A percentile compares a stretch with the other conserved stretches of the same genome.
Evolutionary conservation across 2,329 filamentous ascomycete genomes (phyloP).

Genomic region (Endocalyx cinctus): DNA sequence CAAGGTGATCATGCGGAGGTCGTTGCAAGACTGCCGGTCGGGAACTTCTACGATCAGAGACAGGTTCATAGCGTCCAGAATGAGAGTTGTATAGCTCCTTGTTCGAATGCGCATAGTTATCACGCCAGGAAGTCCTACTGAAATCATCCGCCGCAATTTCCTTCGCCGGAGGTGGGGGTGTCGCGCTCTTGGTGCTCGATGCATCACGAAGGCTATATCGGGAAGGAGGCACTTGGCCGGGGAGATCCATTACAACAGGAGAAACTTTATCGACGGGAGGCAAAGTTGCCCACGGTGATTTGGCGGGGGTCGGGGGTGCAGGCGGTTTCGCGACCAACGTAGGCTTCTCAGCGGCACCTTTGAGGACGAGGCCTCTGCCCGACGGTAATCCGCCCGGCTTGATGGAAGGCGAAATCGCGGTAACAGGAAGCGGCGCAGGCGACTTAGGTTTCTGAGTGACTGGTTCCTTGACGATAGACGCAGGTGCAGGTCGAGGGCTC

Average conservation of each 20-base stretch:
- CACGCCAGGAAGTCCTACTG: slow-evolving; percentile 75
- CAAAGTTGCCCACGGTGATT: slow-evolving; percentile 86
- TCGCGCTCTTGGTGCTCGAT: slow-evolving; percentile 49
- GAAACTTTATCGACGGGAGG: slow-evolving; percentile 81
- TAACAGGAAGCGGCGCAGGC: slow-evolving; percentile 32
- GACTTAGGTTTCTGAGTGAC: slow-evolving; percentile 42
- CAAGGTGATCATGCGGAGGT: slow-evolving; percentile 53
- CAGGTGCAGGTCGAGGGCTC: slow-evolving; percentile 21
- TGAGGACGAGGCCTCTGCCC: slow-evolving; percentile 60
- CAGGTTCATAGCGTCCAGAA: slow-evolving; percentile 88
- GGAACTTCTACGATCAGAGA: slow-evolving; percentile 70
- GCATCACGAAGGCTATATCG: slow-evolving; percentile 53
- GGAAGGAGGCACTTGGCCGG: slow-evolving; percentile 27
- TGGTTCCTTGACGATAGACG: slow-evolving; percentile 17
- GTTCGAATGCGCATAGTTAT: slow-evolving; percentile 57
- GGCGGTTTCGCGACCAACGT: slow-evolving; percentile 70
- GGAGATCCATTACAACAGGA: slow-evolving; percentile 58
- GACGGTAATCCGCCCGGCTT: slow-evolving; percentile 45
- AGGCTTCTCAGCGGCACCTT: slow-evolving; percentile 65
- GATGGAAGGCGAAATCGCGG: slow-evolving; percentile 32
- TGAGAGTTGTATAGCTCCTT: slow-evolving; percentile 93
- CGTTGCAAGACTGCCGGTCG: slow-evolving; percentile 79
- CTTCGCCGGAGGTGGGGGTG: slow-evolving; percentile 53
- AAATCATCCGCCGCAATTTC: slow-evolving; percentile 96
- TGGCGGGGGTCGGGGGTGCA: slow-evolving; percentile 63